Evolutionary conservation across 2,329 filamentous ascomycete species (phyloP), one percentile per base, ranked within the genome.

Genomic region (Claviceps sp.): DNA sequence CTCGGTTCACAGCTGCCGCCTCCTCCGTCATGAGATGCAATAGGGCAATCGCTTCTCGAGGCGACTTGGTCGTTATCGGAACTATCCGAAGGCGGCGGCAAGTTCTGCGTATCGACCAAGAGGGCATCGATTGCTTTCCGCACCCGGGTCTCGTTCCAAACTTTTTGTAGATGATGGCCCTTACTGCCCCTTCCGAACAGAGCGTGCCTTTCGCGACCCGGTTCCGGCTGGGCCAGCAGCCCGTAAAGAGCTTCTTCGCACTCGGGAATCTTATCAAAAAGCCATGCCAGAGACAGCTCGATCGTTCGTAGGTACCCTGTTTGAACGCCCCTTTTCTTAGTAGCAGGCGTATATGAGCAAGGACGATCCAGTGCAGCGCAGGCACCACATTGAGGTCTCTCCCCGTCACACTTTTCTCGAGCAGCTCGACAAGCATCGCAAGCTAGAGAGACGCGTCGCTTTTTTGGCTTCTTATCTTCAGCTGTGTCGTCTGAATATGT

Each of bases 281-380:
- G 68, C 72, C 81, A 81, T 13, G 81, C 82, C 51, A 86, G 72
- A 9, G 82, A 76, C 44, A 85, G 66, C 64, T 90, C 86, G 18
- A 90, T 71, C 0, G 84, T 84, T 37, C 85, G 77, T 51, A 90
- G 83, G 61, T 89, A 89, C 16, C 87, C 86, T n/a, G 86, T 86
- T 59, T 85, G 85, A 11, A 90, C 79, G 4, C 87, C 86, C 56
- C 86, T 75, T 64, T 89, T 89, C 66, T 87, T 88, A 7, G 84
- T 81, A 51, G 80, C 81, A 51, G 83, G 76, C 55, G 84, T 80
- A 63, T 89, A 90, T 16, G 82, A 82, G 64, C 87, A 90, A 37
- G 72, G 65, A 48, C 85, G 74, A 51, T 76, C 78, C 54, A 84
- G 77, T 4, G 76, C 71, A 6, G 74, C 72, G 67, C 85, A 89